phyloP scores from a whole-genome alignment of 2,329 filamentous ascomycete species.

The Fusarium buharicum region DNA sequence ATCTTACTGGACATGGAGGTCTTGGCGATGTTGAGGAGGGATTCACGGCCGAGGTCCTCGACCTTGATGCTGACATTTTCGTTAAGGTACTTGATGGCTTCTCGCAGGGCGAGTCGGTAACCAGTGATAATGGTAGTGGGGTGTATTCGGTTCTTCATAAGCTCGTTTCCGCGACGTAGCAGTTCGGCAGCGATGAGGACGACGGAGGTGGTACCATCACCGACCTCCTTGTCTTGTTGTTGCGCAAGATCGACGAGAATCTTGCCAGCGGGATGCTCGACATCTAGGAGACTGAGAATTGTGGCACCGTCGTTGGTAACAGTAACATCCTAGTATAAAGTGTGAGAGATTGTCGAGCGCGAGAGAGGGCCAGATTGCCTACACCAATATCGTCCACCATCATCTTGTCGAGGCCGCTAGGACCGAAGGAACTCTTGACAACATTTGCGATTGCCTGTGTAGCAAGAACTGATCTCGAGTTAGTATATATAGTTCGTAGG shows the following conservation, averaged over 20 bases:
- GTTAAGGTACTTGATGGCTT: conserved; percentile 98
- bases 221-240: conserved; percentile 98
- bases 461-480: conserved; percentile 74
- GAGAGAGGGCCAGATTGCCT: conserved; percentile 52
- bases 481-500: conserved; percentile 28
- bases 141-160: conserved; percentile 99
- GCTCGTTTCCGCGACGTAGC: conserved; percentile 90
- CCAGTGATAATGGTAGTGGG: conserved; percentile 99
- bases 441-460: conserved; percentile 99
- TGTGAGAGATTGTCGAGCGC: conserved; percentile 36
- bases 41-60: conserved; percentile 88
- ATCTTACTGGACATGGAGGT: conserved; percentile 99
- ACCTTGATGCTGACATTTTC: conserved; percentile 98
- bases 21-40: conserved; percentile 93
- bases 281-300: conserved; percentile 92
- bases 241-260: conserved; percentile 97
- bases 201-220: conserved; percentile 97
- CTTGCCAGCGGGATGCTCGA: conserved; percentile 98
- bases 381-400: conserved; percentile 99
- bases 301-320: conserved; percentile 99
- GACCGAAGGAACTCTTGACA: conserved; percentile 98
- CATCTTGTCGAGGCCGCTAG: conserved; percentile 98
- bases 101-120: conserved; percentile 92
- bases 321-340: conserved; percentile 79
- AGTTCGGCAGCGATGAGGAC: conserved; percentile 97